Evolutionary conservation across 1,284 basidiomycete genomes (phyloP), one percentile per base, ranked within the genome.

Genomic region (Ganoderma sinense): DNA sequence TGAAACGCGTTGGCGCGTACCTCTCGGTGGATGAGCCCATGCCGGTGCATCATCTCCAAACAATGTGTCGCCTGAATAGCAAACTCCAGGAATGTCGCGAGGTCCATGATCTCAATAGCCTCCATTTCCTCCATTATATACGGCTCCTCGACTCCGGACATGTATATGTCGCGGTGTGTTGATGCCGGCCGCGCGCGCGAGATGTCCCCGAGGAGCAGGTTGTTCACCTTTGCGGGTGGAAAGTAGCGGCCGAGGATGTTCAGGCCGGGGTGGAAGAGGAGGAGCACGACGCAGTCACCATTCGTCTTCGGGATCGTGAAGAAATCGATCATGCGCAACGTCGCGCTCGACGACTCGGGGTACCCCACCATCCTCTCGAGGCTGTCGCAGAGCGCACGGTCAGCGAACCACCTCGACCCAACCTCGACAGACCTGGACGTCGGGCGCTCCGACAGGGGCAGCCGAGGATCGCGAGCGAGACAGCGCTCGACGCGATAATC

Each of bases 1-100:
- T 92, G 91, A 76, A 91, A 92, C 0, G 91, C 90, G 75, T 92
- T 92, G 5, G 90, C 90, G 39, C 91, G 89, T 48, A 93, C 90
- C 87, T 93, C 91, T 67, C 91, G 85, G 78, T 93, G 91, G 26
- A 89, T 85, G 48, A 89, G 78, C 31, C 89, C 88, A 58, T 78
- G 88, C 87, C 86, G 86, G 76, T 93, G 91, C 74, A 91, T 83
- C 66, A 85, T 82, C 78, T 92, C 89, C 62, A 93, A 75, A 76
- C 91, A 92, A 73, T 88, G 87, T 1, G 91, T 91, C 4, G 91
- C 89, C 75, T 92, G 89, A 58, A 92, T 89, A 6, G 91, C 88
- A 76, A 93, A 92, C 90, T 93, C 91, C 7, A 93, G 82, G 77
- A 92, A 93, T 0, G 90, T 88, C 18, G 91, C 91, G 31, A 93